Base-by-base conservation (phyloP, 2,329 filamentous ascomycete genomes). In the Aspergillus vadensis region DNA sequence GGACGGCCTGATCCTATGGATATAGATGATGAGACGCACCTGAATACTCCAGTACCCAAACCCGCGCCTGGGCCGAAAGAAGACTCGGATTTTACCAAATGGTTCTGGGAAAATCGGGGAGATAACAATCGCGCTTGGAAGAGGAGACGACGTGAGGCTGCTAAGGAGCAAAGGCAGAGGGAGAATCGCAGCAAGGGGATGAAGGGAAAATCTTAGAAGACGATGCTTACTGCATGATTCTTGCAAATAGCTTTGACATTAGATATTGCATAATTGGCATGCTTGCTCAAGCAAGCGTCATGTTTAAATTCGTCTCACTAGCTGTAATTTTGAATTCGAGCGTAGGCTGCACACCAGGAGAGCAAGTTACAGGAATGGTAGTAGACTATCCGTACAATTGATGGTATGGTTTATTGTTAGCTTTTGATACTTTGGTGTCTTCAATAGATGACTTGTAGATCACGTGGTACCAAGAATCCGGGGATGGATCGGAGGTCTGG, bases 31-130 rank as follows among this genome's bases (percentile, higher is more conserved):
- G 67, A 69, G 15, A 58, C 60, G 5, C 58, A 68, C 51, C 58
- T 69, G 43, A 62, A 65, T 65, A 72, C 66, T 25, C 70, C 67
- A 7, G 67, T 68, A 25, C 68, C 67, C 15, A 73, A 66, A 56
- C 54, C 58, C 8, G 56, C 58, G n/a, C 55, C 50, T 12, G 55
- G 47, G 8, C 27, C 60, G 21, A 70, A 70, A 36, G 70, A 71
- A 2, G 83, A 87, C 62, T 85, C 82, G 57, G 85, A 86, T 38
- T 88, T 88, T 67, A 74, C 80, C 5, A 85, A 87, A 69, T 86
- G 84, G 81, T 88, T 88, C 69, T 88, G 79, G 79, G 80, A 81
- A 56, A 76, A 81, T 59, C 76, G 80, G 6, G 80, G 80, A 19
- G 80, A 82, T 41, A 82, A 81, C 64, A 82, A 81, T 65, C 75